Base-by-base conservation (phyloP, 2,329 filamentous ascomycete species). In the Penicillium freii region DNA sequence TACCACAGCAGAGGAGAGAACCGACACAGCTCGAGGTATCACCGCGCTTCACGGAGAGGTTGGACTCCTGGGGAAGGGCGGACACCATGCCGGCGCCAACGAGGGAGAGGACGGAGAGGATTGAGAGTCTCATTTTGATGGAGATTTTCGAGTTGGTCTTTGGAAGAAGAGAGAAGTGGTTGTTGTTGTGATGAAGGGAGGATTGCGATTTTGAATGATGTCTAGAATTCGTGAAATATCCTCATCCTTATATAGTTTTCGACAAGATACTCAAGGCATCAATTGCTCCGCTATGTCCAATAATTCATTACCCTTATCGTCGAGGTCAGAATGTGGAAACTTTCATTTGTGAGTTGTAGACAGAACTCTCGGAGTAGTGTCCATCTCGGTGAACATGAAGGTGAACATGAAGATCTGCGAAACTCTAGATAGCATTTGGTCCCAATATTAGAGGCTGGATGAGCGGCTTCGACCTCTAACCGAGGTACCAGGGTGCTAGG, bases 101-200 rank as follows among this genome's bases (percentile, higher is more conserved):
- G 47, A 73, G 52, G 36, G 69, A 64, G 47, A 75, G 53, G 39
- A 70, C 51, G 51, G 72, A 71, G 60, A 74, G 39, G 29, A 62
- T 59, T 31, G 62, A 59, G 62, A 69, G 59, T 59, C 65, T 66
- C 70, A 72, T 71, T 46, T 56, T 69, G 56, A 59, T 48, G 45
- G 19, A 45, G 9, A 8, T 42, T 43, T 47, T 40, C n/a, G 6
- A 17, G 17, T n/a, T 48, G n/a, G 9, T 48, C 33, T 39, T 42
- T 54, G 5, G 48, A 38, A 19, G 27, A 50, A 38, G 23, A 39
- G 27, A 40, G n/a, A 23, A 2, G 19, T 23, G 2, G 9, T 29
- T 15, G 15, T 29, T 15, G 15, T 31, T 34, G 13, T 31, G n/a
- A 34, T 19, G 43, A 7, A 11, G 34, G 25, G 2, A 19, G 6